These are phyloP conservation scores for Populus hybrid DNA, from an alignment of 441 rosid species.

Conservation along the genomic window DNA sequence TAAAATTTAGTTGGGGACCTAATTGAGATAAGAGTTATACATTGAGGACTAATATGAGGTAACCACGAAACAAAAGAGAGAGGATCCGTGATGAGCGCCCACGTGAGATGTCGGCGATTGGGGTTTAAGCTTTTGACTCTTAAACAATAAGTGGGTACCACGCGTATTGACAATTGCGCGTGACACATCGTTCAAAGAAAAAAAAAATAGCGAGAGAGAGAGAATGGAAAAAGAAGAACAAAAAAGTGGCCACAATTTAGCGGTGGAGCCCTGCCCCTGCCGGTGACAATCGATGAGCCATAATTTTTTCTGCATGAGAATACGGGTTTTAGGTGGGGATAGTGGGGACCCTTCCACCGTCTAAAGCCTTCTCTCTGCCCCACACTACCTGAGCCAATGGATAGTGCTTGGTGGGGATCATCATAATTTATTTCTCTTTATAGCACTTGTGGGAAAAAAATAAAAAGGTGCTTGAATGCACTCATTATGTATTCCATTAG, in stretches of 20 bases:
- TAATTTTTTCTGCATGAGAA: background rate
- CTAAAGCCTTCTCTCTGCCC: no score
- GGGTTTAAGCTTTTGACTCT: background rate
- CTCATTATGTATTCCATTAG: no score
- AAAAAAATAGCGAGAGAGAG: background rate
- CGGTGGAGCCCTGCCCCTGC: background rate
- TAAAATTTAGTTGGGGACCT: background rate
- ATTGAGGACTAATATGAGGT: background rate
- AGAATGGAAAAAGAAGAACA: background rate
- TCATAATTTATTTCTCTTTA: no score
- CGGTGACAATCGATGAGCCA: background rate
- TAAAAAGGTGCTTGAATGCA: no score
- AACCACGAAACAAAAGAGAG: background rate
- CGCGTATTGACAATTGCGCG: conserved; percentile 13
- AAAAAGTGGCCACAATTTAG: background rate
- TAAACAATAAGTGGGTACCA: conserved; percentile 10
- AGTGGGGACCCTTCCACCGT: background rate
- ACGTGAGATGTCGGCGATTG: conserved; percentile 8
- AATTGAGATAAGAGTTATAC: background rate
- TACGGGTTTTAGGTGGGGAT: background rate
- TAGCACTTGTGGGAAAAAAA: no score
- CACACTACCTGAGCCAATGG: no score
- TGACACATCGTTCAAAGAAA: background rate
- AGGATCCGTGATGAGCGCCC: background rate
- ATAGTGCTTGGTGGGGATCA: no score